Conservation (phyloP, 768 basidiomycete genomes). For the Pisolithus albus region DNA sequence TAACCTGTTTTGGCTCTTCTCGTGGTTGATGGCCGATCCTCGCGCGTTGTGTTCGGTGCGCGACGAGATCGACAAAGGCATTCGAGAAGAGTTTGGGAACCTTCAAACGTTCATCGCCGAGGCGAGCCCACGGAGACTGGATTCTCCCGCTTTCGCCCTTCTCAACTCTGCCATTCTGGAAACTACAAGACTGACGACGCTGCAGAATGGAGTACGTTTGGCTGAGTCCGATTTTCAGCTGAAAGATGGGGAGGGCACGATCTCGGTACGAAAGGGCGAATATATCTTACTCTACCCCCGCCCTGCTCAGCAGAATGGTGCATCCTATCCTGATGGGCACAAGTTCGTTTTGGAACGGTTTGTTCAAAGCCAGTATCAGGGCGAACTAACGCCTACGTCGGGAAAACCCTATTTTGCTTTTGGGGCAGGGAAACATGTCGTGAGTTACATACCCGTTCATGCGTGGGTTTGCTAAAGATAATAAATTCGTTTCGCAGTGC, state of each 20-base stretch:
- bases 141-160: conserved; percentile 12
- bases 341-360: conserved; percentile 18
- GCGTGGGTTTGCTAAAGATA: neutral
- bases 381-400: conserved; percentile 11
- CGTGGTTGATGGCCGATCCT: conserved; percentile 36
- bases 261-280: conserved; percentile 17
- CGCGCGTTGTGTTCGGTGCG: conserved; percentile 38
- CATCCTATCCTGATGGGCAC: conserved; percentile 8
- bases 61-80: conserved; percentile 36
- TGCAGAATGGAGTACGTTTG: conserved; percentile 13
- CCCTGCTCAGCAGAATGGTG: conserved; percentile 14
- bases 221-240: conserved; percentile 14
- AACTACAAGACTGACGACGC: conserved; percentile 13
- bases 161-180: conserved; percentile 24
- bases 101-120: conserved; percentile 9
- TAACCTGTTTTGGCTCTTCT: conserved; percentile 15
- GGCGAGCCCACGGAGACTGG: conserved; percentile 9
- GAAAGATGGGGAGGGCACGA: conserved; percentile 1
- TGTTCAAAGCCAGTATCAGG: conserved; percentile 6
- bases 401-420: conserved; percentile 11
- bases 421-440: conserved; percentile 14
- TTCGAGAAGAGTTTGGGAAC: conserved; percentile 5
- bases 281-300: conserved; percentile 13
- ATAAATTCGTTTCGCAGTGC: neutral
- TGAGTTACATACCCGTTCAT: conserved; percentile 1